Evolutionary conservation across 2,329 filamentous ascomycete genomes (phyloP), one percentile per base, ranked within the genome.

Genomic region (Lasiodiplodia sp.): DNA sequence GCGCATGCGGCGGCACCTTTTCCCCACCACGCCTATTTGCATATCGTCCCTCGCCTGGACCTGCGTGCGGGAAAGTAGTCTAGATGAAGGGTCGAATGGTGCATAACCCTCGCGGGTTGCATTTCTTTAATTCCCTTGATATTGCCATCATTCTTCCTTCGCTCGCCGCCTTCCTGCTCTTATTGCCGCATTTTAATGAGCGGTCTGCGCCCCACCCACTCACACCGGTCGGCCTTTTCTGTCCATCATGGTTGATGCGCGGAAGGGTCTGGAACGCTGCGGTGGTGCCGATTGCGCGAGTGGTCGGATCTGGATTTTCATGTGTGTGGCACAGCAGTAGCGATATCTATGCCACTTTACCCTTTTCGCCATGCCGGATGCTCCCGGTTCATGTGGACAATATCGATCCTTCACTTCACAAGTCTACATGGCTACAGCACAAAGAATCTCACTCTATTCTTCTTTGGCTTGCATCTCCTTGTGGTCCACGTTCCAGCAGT

Each of bases 181-280:
- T 47, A 14, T 47, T 14, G 44, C 44, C 6, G 44, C n/a, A 21
- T 8, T 6, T 21, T 47, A 8, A 53, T 28, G 8, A 18, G 25
- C 51, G 31, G 18, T 25, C 51, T 7, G 25, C 23, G 4, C 16
- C 44, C 44, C 44, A 16, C 51, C 21, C 51, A 18, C 51, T 37
- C 31, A 34, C 53, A 31, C 28, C 53, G 53, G 53, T 56, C 28
- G 31, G 53, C 28, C 31, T 8, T 56, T 37, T 37, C 8, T 56
- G 53, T 56, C n/a, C 31, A 16, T 16, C 25, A 6, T 31, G 40
- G 18, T 34, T 56, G 16, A 56, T 56, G 51, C 53, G 28, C 18
- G 18, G 53, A 56, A 37, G 18, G 16, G 53, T 12, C 53, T 56
- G 31, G 53, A 56, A 56, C 53, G 31, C 21, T 47, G 44, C 44